These are phyloP conservation scores for Mortierella sp. DNA, from an alignment of 371 early-diverging fungal genomes.

Conservation along the genomic window DNA sequence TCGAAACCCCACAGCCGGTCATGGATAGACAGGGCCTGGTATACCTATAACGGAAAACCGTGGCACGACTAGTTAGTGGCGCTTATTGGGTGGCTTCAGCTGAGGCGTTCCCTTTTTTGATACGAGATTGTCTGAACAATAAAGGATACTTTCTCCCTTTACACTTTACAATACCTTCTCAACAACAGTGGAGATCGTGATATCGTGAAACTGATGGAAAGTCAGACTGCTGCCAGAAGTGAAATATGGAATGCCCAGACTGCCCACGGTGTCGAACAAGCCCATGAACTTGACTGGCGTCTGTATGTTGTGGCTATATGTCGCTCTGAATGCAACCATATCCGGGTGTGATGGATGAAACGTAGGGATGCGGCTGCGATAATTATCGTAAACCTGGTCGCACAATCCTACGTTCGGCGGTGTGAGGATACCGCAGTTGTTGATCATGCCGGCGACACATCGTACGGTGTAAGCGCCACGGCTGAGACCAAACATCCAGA, in stretches of 20 bases:
- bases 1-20: conserved; percentile 23
- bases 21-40: conserved; percentile 21
- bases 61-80: too few species aligned
- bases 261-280: conserved; percentile 24
- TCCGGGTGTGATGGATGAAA: background rate
- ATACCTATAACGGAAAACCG: background rate
- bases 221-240: conserved; percentile 18
- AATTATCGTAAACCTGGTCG: conserved; percentile 19
- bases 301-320: conserved; percentile 17
- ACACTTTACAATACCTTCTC: conserved; percentile 11
- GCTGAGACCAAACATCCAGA: conserved; percentile 35
- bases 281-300: conserved; percentile 39
- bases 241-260: conserved; percentile 14
- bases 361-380: conserved; percentile 8
- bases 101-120: too few species aligned
- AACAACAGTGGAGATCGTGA: conserved; percentile 21
- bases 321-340: background rate
- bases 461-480: conserved; percentile 30
- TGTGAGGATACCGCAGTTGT: conserved; percentile 29
- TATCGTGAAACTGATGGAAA: conserved; percentile 20
- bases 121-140: too few species aligned
- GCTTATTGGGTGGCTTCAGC: too few species aligned
- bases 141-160: background rate
- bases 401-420: background rate
- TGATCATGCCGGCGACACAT: conserved; percentile 35